Evolutionary conservation across 2,329 filamentous ascomycete genomes (phyloP).

Genomic region (Rachicladosporium sp.): DNA sequence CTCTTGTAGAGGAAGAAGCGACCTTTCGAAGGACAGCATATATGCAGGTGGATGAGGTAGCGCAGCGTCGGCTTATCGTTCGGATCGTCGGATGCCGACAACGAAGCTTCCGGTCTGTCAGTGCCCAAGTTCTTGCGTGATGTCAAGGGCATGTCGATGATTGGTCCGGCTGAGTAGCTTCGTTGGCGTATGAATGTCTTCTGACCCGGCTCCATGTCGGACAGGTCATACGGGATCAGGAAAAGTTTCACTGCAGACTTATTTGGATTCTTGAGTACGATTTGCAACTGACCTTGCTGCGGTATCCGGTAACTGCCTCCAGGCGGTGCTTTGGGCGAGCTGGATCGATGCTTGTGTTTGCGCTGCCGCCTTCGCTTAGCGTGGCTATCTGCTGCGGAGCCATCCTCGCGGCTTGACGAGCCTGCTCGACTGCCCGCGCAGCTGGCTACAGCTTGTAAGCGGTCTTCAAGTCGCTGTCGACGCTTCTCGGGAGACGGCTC

Average conservation of each 20-base stretch:
- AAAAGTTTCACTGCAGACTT: constrained; percentile 97
- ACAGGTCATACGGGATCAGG: constrained; percentile 80
- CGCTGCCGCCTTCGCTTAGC: constrained; percentile 21
- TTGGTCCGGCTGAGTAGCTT: constrained; percentile 77
- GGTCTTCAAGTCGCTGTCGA: constrained; percentile 20
- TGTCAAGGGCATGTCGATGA: constrained; percentile 56
- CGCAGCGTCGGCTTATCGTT: constrained; percentile 63
- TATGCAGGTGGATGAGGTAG: constrained; percentile 85
- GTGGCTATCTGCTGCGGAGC: constrained; percentile 14
- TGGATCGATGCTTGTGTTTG: constrained; percentile 46
- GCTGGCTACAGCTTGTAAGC: constrained; percentile 12
- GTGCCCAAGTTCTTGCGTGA: constrained; percentile 37
- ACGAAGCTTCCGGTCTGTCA: constrained; percentile 40
- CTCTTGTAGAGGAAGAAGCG: constrained; percentile 85
- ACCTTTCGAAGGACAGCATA: constrained; percentile 73
- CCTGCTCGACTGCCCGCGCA: constrained; percentile 18
- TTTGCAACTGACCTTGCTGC: constrained; percentile 84
- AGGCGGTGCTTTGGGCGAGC: constrained; percentile 54
- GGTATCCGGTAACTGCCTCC: constrained; percentile 91
- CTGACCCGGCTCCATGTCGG: constrained; percentile 82
- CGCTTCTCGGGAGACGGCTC: constrained; percentile 18
- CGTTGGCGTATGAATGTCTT: constrained; percentile 95
- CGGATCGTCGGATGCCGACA: constrained; percentile 37
- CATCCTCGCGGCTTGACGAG: constrained; percentile 13
- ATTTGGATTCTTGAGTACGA: constrained; percentile 95